Percentiles rank a stretch among this genome's conserved stretches.
Evolutionary conservation across 768 basidiomycete species (phyloP).

Genomic region (Podaxis sp.): DNA sequence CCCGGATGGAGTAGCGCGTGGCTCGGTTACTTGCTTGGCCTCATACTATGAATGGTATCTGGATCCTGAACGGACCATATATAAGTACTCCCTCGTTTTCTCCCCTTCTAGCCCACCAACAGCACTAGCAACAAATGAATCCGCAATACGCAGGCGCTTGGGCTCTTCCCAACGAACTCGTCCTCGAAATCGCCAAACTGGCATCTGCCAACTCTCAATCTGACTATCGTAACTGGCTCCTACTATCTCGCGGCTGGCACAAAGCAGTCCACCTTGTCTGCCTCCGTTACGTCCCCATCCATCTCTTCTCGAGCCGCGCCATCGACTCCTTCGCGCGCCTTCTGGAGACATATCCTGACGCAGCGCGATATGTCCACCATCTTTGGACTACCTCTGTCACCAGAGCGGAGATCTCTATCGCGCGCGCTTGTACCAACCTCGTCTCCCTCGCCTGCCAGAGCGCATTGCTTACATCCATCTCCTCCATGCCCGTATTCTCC

Average conservation of each 20-base stretch:
- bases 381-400: slow-evolving; percentile 10
- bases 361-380: not conserved
- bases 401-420: slow-evolving; percentile 8
- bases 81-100: not conserved
- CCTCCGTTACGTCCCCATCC: slow-evolving; percentile 11
- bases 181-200: slow-evolving; percentile 11
- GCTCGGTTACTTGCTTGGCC: slow-evolving; percentile 2
- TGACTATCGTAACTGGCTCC: slow-evolving; percentile 8
- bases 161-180: slow-evolving; percentile 12
- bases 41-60: not conserved
- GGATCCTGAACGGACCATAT: not conserved
- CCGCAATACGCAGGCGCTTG: slow-evolving; percentile 5
- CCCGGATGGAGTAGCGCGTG: slow-evolving; percentile 3
- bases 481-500: slow-evolving; percentile 5
- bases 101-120: not conserved
- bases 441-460: slow-evolving; percentile 11
- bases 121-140: not conserved
- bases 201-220: slow-evolving; percentile 8
- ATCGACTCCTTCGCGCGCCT: slow-evolving; percentile 1
- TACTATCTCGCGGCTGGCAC: slow-evolving; percentile 8
- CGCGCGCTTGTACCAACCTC: slow-evolving; percentile 12
- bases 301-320: slow-evolving; percentile 5
- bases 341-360: not conserved
- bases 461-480: not conserved
- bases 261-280: slow-evolving; percentile 4